These are phyloP conservation scores for Globisporangium irregulare DNA, from an alignment of 352 stramenopile species.

Conservation along the genomic window DNA sequence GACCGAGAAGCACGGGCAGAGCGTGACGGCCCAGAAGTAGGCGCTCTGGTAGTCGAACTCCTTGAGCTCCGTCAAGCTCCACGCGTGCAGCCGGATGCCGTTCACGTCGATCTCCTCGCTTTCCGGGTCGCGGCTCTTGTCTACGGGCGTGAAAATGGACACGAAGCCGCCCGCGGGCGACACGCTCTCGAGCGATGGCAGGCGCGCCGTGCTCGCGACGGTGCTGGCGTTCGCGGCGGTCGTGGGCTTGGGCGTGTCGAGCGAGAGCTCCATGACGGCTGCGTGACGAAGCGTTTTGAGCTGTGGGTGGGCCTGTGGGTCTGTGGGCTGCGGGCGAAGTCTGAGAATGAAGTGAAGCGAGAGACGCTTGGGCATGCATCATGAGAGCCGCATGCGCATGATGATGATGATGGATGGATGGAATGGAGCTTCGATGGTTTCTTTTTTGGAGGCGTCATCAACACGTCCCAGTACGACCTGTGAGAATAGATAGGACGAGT, in stretches of 20 bases:
- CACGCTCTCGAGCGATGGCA: constrained; percentile 7
- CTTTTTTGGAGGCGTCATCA: not conserved
- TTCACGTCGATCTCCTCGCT: constrained; percentile 13
- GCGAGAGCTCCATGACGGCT: not conserved
- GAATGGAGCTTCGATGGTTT: not conserved
- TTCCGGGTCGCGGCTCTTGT: constrained; percentile 9
- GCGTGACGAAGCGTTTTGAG: not conserved
- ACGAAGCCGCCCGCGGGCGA: constrained; percentile 10
- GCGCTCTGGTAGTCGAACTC: constrained; percentile 8
- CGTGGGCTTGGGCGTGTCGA: not conserved
- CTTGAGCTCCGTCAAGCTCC: constrained; percentile 8
- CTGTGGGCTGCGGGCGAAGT: not conserved
- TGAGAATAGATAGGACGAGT: not conserved
- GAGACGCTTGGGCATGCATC: not conserved
- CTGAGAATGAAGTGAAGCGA: not conserved
- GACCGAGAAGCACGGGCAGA: constrained; percentile 16
- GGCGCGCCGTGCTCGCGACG: not conserved
- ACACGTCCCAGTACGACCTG: not conserved
- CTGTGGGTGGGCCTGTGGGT: not conserved
- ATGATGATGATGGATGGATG: not conserved
- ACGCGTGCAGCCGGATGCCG: constrained; percentile 11
- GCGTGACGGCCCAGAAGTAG: constrained; percentile 15
- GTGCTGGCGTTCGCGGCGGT: not conserved
- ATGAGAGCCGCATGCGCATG: not conserved
- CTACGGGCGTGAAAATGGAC: constrained; percentile 16